Evolutionary conservation across 192 early-diverging fungal species (phyloP), one percentile per base, ranked within the genome.

Genomic region (Coemansia sp.): DNA sequence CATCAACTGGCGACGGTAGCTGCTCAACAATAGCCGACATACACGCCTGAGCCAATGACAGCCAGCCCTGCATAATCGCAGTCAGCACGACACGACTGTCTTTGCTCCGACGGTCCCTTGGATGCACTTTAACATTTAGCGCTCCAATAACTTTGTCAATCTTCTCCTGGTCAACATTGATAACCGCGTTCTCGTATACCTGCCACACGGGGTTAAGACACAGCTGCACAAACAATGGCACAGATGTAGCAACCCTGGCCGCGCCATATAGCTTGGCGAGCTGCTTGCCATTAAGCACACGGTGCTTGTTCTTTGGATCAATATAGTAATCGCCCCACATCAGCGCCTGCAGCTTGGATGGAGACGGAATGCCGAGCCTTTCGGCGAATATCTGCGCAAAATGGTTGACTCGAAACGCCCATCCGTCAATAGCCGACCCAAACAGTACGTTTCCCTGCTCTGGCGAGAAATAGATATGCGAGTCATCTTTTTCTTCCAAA

Each of bases 291-390:
- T 86, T 85, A 52, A 99, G 74, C 3, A 98, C 87, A 21, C 74
- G 72, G 8, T 91, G 88, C 71, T 95, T 96, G 50, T 91, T 88
- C 78, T 98, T 98, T 31, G 93, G 90, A 64, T 99, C 97, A 61
- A 98, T 84, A 80, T 93, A 99, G 73, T 87, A 98, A 60, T 98
- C 92, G 12, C 97, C 97, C 97, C 97, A 99, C 58, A 99, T 83
- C 31, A 90, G 86, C 61, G 90, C 90, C 58, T 87, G 85, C 40
- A 99, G 79, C 53, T 72, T 75, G 25, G 63, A 61, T 10, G 77
- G 61, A 37, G 79, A 69, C 0, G 69, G 42, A 3, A 79, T 46
- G 5, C 79, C 79, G 42, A 99, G 84, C 68, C 95, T 96, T 15
- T 87, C 82, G 5, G 94, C 89, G 79, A 97, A 99, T 9, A 97